Evolutionary conservation across 129 eudicot species (phyloP).

Genomic region (Erigeron canadensis): DNA sequence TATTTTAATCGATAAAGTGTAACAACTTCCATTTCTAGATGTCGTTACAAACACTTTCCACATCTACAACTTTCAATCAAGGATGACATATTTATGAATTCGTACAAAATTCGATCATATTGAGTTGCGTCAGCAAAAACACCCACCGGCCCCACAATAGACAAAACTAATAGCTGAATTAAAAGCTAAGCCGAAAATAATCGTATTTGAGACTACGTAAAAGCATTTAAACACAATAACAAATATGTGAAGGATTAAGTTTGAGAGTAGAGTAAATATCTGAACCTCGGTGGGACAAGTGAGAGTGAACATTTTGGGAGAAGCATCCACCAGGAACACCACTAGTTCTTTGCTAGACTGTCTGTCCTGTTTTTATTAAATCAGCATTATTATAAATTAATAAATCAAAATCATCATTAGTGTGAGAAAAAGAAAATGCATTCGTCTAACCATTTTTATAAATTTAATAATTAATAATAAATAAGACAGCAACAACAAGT

Average conservation of each 20-base stretch:
- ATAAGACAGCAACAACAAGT: not conserved
- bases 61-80: not conserved
- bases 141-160: not conserved
- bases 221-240: not conserved
- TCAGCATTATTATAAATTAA: no score
- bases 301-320: conserved; percentile 84
- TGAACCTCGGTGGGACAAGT: conserved; percentile 53
- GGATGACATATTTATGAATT: not conserved
- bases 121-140: not conserved
- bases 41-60: not conserved
- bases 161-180: not conserved
- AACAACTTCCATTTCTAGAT: not conserved
- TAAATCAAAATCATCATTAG: no score
- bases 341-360: conserved; percentile 63
- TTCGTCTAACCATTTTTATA: not conserved
- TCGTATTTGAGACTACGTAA: not conserved
- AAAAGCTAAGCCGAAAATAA: not conserved
- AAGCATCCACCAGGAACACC: conserved; percentile 90
- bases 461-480: not conserved
- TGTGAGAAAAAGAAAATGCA: not conserved
- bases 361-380: no score
- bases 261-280: not conserved
- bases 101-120: not conserved
- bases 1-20: not conserved
- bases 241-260: not conserved